Base-by-base conservation (phyloP, 768 basidiomycete species). In the Lentinula raphanica region DNA sequence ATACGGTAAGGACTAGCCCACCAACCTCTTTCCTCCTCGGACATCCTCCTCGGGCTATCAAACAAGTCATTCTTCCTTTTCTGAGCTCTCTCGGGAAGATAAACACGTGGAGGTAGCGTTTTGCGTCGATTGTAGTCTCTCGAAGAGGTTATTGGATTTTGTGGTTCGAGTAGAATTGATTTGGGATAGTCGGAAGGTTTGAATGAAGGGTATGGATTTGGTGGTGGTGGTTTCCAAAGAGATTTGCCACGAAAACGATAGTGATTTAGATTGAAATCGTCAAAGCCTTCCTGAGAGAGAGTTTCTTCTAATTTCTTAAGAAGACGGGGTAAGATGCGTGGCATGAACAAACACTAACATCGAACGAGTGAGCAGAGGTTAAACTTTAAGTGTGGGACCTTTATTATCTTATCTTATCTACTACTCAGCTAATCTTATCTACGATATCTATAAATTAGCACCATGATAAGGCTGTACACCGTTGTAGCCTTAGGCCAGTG, bases 1-100 rank as follows among this genome's bases (percentile, higher is more conserved):
- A 54, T 72, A 92, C 90, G 75, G 69, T 91, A 93, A 56, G 90
- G 89, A 66, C 82, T 89, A 11, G 87, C 79, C 82, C 82, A 87
- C 82, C 85, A 89, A 27, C 69, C 68, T 62, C 80, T 74, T 72
- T 92, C 89, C 63, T 82, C 73, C 40, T 66, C 63, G 0, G 80
- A 77, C 90, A 91, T 92, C 58, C 74, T 75, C 31, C 86, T 76
- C 12, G 77, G 79, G 15, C 57, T 54, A 59, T 82, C 79, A 46
- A 69, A 39, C 31, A 68, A 65, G 5, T 56, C 42, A 9, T 46
- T 49, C 29, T 58, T 62, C 21, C 45, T 27, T 15, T 23, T 39
- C 13, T 32, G 36, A 49, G 63, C 65, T 62, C 61, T 64, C 56
- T 61, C 70, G 45, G 63, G 71, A 55, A 77, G 63, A 25, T 64